Evolutionary conservation across 768 basidiomycete species (phyloP).

Genomic region (Pleurotus sapidus): DNA sequence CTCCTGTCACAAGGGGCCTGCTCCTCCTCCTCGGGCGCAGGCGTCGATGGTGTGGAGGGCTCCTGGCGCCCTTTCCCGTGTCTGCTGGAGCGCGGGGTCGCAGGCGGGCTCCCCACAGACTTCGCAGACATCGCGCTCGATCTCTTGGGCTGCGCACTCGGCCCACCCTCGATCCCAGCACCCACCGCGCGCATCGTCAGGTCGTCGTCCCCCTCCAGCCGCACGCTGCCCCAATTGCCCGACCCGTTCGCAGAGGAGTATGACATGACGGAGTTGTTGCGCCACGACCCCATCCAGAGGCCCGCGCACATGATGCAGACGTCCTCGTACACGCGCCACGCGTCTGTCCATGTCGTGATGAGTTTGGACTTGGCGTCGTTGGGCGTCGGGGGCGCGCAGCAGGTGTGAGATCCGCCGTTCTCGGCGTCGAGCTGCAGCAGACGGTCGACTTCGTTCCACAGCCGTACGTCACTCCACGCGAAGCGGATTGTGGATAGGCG

Average conservation of each 20-base stretch:
- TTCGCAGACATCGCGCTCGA: conserved; percentile 51
- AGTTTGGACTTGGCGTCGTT: conserved; percentile 31
- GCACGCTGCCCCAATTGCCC: conserved; percentile 54
- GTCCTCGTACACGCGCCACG: conserved; percentile 83
- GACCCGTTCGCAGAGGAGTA: conserved; percentile 48
- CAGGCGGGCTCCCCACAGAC: conserved; percentile 28
- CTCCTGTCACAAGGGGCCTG: conserved; percentile 17
- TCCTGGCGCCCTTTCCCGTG: conserved; percentile 28
- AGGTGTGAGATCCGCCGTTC: conserved; percentile 17
- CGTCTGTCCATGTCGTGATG: conserved; percentile 62
- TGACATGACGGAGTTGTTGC: conserved; percentile 42
- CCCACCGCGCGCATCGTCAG: conserved; percentile 54
- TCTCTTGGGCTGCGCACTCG: conserved; percentile 39
- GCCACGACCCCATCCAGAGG: conserved; percentile 75
- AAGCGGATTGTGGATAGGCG: conserved; percentile 65
- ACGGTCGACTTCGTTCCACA: conserved; percentile 79
- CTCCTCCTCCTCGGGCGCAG: conserved; percentile 16
- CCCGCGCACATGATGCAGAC: conserved; percentile 80
- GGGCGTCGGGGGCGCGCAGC: conserved; percentile 34
- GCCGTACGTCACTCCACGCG: conserved; percentile 80
- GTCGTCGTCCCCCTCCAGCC: conserved; percentile 68
- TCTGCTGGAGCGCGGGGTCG: conserved; percentile 5
- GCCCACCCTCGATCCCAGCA: conserved; percentile 71
- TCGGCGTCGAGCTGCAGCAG: conserved; percentile 56
- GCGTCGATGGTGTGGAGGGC: conserved; percentile 17